A percentile compares a stretch with the other conserved stretches of the same genome.
Evolutionary conservation across 2,329 filamentous ascomycete species (phyloP).

Genomic region (Colletotrichum sansevieriae): DNA sequence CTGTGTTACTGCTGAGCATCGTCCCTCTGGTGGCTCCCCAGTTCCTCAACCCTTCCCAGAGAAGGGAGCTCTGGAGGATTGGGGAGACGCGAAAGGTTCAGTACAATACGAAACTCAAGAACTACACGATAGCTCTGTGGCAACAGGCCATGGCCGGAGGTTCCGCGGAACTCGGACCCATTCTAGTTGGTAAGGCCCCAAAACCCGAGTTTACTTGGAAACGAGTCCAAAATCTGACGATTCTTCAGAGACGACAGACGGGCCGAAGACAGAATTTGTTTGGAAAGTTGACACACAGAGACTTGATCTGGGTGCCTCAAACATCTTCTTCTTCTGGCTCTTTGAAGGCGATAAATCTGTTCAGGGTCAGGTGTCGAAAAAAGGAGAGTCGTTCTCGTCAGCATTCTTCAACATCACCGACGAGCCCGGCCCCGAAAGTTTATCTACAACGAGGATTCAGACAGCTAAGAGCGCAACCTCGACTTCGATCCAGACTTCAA

Average conservation of each 20-base stretch:
- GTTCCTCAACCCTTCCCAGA: slow-evolving; percentile 18
- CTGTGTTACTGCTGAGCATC: slow-evolving; percentile 5
- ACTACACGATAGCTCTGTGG: slow-evolving; percentile 47
- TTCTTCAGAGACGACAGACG: slow-evolving; percentile 24
- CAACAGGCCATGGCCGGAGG: slow-evolving; percentile 40
- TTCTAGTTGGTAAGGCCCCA: slow-evolving; percentile 33
- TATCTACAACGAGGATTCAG: not conserved
- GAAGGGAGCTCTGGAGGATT: slow-evolving; percentile 5
- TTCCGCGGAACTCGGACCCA: slow-evolving; percentile 39
- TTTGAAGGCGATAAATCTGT: slow-evolving; percentile 39
- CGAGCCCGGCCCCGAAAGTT: not conserved
- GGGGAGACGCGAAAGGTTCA: slow-evolving; percentile 42
- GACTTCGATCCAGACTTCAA: rapidly evolving
- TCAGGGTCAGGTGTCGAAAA: slow-evolving; percentile 29
- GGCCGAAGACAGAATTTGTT: slow-evolving; percentile 31
- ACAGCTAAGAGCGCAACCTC: not conserved
- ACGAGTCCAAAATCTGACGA: not conserved
- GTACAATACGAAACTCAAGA: slow-evolving; percentile 43
- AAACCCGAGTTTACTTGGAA: not conserved
- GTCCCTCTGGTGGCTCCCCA: slow-evolving; percentile 9
- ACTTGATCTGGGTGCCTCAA: slow-evolving; percentile 38
- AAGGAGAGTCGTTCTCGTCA: slow-evolving; percentile 1
- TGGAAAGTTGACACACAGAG: slow-evolving; percentile 42
- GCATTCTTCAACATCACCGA: slow-evolving; percentile 45
- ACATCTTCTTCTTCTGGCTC: slow-evolving; percentile 44